Base-by-base conservation (phyloP, 2,329 filamentous ascomycete species). In the Alternaria brassicae region DNA sequence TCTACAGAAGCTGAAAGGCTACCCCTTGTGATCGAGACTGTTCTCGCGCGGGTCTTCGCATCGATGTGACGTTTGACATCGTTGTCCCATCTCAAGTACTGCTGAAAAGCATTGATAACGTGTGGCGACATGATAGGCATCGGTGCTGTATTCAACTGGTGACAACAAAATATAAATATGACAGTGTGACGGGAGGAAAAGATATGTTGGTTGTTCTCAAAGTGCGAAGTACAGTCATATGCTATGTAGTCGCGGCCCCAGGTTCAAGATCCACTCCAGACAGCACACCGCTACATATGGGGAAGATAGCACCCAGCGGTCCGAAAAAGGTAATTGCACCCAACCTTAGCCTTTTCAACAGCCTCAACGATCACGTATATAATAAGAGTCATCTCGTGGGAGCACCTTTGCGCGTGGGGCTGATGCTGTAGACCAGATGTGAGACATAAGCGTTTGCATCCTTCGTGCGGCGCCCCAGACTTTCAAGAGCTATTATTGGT, bases 11-110 rank as follows among this genome's bases (percentile, higher is more conserved):
- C 19, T 19, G 36, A 12, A 12, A 30, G 15, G 7, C 19, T n/a
- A 9, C 25, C 34, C 21, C 57, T 50, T 7, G 57, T 56, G 7
- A 60, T 56, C 6, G 45, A 56, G 3, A 15, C 51, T 40, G 57
- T 60, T 30, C 53, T 56, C 32, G 57, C 53, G 4, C 57, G 57
- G 4, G 40, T 56, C 27, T 60, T 60, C 7, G 39, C 57, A 30
- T 60, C 57, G 21, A 60, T 37, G 34, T 60, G 52, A n/a, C 57
- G 32, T 19, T 51, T 60, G 34, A 56, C 56, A 19, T 60, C 57
- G 7, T 27, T 40, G 41, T 60, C 47, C 57, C 57, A 60, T 23
- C 53, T 28, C 32, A 60, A 53, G 30, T 51, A 60, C 40, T 60
- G 57, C 34, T 60, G 57, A 13, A 60, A 56, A 47, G 53, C 57